Conservation (phyloP, 805 yeast genomes). For the Metschnikowia noctiluminum region DNA sequence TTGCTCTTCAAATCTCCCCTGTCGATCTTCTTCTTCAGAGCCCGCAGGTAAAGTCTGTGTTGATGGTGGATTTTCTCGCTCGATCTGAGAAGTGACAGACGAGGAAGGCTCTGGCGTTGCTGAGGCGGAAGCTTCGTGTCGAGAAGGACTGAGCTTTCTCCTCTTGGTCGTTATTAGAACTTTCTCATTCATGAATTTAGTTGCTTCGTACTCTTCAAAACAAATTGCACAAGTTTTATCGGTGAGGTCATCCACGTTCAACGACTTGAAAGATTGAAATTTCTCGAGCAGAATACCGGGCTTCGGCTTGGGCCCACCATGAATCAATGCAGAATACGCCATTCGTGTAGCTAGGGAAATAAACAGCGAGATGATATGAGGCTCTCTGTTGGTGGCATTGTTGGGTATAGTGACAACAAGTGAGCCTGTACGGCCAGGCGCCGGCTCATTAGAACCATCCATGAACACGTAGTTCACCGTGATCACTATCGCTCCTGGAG, state of each 20-base stretch:
- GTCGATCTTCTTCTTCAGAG: not conserved
- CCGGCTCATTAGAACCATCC: constrained; percentile 40
- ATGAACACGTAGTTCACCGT: constrained; percentile 44
- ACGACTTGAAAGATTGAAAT: constrained; percentile 49
- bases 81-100: constrained; percentile 1
- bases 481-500: constrained; percentile 36
- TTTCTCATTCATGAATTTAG: not conserved
- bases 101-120: constrained; percentile 9
- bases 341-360: constrained; percentile 66
- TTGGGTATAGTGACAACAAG: constrained; percentile 66
- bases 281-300: constrained; percentile 52
- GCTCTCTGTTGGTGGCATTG: constrained; percentile 55
- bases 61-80: constrained; percentile 6
- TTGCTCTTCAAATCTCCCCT: not conserved
- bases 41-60: not conserved
- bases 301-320: constrained; percentile 41
- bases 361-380: constrained; percentile 56
- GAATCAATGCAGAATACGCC: constrained; percentile 60
- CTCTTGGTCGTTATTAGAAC: constrained; percentile 11
- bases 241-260: constrained; percentile 23
- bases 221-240: constrained; percentile 57
- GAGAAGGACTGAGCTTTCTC: constrained; percentile 16
- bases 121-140: constrained; percentile 8
- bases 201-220: constrained; percentile 44
- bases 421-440: constrained; percentile 48